Base-by-base conservation (phyloP, 1,284 basidiomycete genomes). In the Farysia itapuensis region DNA sequence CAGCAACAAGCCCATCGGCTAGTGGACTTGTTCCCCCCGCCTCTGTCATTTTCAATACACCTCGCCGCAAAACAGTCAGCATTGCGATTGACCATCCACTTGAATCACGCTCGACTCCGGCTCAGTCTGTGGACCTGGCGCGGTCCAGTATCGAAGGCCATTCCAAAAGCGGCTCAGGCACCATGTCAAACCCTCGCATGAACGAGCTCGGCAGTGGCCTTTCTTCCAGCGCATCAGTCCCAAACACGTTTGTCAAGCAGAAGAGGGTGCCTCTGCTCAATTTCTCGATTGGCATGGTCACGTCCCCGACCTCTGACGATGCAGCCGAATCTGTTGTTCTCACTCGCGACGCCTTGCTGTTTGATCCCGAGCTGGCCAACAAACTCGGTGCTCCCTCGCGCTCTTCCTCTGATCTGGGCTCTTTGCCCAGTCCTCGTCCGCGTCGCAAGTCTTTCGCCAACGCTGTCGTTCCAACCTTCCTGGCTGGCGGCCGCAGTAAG, bases 281-380 rank as follows among this genome's bases (percentile, higher is more conserved):
- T 30, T 44, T 60, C 12, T 46, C 43, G 29, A 48, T 60, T 15
- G 57, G 57, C 26, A 45, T 54, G 28, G 40, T 43, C 25, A 45
- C 37, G n/a, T 21, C 29, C 9, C 26, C 41, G 1, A 45, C 40
- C n/a, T 28, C 37, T 18, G 51, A 54, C 9, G 39, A 54, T 1
- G 37, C 33, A 9, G 20, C 28, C 7, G 39, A 46, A 18, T 29
- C 39, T 5, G 50, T 50, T 5, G 57, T 50, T 14, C 20, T 60
- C 24, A 54, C 57, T 30, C 46, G 51, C 5, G 51, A 60, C n/a
- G 57, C 57, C 7, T 35, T 60, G 35, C 50, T 54, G 13, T 60
- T 60, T 22, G 57, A 60, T 19, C 57, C 57, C 1, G 57, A 50
- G n/a, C 38, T 60, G 20, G 51, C 51, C n/a, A 42, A 44, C 1